Conservation (phyloP, 495 filamentous ascomycete species). For the Penicillium fimorum region DNA sequence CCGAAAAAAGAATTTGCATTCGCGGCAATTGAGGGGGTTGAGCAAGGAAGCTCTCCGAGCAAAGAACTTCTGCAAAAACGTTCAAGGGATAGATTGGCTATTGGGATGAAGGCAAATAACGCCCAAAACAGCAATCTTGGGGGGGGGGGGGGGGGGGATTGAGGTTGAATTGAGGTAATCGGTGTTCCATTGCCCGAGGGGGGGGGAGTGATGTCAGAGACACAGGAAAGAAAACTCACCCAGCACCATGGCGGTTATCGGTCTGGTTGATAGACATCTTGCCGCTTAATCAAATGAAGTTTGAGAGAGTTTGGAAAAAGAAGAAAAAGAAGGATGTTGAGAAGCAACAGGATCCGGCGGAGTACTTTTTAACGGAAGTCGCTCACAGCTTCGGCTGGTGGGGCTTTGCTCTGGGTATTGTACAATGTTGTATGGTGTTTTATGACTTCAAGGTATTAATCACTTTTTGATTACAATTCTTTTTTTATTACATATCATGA, state of each 20-base stretch:
- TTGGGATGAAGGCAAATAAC: not conserved
- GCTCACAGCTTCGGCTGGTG: slow-evolving; percentile 26
- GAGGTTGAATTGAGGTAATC: slow-evolving; percentile 19
- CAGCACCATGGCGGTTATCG: slow-evolving; percentile 59
- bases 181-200: slow-evolving; percentile 23
- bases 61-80: slow-evolving; percentile 3
- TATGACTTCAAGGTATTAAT: slow-evolving; percentile 23
- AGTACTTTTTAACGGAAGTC: slow-evolving; percentile 38
- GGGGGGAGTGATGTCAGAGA: slow-evolving; percentile 51
- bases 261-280: slow-evolving; percentile 63
- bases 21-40: slow-evolving; percentile 22
- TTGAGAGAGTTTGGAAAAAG: slow-evolving; percentile 21
- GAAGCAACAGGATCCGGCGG: slow-evolving; percentile 39
- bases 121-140: slow-evolving; percentile 2
- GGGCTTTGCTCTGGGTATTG: slow-evolving; percentile 24
- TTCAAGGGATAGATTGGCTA: not conserved
- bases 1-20: slow-evolving; percentile 20
- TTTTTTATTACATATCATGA: slow-evolving; percentile 1
- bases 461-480: not conserved
- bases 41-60: slow-evolving; percentile 14
- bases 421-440: slow-evolving; percentile 25
- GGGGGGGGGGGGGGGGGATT: slow-evolving; percentile 18
- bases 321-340: slow-evolving; percentile 13
- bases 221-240: slow-evolving; percentile 53
- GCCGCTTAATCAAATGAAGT: slow-evolving; percentile 21